Evolutionary conservation across 441 rosid species (phyloP), one percentile per base, ranked within the genome.

Genomic region (Euphorbia neoarborescens): DNA sequence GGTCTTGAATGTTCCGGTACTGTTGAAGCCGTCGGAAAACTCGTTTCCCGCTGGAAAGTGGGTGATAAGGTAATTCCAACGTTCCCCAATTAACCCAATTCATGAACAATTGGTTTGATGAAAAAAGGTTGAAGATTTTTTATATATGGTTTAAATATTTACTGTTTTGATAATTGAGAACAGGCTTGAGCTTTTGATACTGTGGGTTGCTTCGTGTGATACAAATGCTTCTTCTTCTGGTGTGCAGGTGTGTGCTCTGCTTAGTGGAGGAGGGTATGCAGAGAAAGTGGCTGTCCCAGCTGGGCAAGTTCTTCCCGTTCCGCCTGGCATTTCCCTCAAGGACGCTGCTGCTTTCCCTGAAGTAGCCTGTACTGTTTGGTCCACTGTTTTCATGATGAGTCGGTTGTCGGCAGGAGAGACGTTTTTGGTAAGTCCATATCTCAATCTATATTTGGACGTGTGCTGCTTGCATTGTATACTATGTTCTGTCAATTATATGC

Each of bases 281-380:
- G 97, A 94, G 89, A 90, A 90, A 82, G 97, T 94, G 38, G 81
- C 89, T 0, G 95, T 90, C 72, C 89, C 92, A 0, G 91, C 82
- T 0, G 91, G 88, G 14, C 96, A 91, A 68, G 73, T 88, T 60
- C 87, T 94, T 72, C 92, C 94, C 3, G 60, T 91, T 4, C 99
- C 96, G 0, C 65, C 77, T 0, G 89, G 95, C 42, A 73, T 91
- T 70, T 87, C 95, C 3, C 81, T 91, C 12, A 81, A 83, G 61
- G 96, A 94, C 76, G 96, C 95, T 50, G 77, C 88, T n/a, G 81
- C 86, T 80, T 83, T 91, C 70, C 94, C 96, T 15, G 96, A 94
- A 81, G 99, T 90, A 73, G 89, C 93, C 1, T 91, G 97, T 72
- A 89, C 96, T 74, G 98, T 94, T 82, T 90, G 98, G 97, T 94